Base-by-base conservation (phyloP, 169 alveolate genomes). In the Cytauxzoon felis region DNA sequence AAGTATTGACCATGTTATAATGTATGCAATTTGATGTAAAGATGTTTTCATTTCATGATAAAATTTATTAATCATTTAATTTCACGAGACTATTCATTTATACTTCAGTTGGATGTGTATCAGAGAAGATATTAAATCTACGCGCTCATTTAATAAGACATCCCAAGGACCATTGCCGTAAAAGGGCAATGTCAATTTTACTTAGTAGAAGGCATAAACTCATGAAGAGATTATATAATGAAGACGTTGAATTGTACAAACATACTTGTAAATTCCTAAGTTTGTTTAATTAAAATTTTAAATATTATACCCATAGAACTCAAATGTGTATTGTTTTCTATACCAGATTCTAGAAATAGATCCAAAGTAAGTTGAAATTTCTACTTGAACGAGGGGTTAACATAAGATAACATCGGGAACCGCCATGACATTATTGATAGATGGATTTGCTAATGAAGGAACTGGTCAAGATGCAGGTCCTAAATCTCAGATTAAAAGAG, bases 291-390 rank as follows among this genome's bases (percentile, higher is more conserved):
- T n/a, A n/a, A n/a, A n/a, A n/a, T n/a, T n/a, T n/a, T n/a, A n/a
- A n/a, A n/a, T n/a, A n/a, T 30, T 1, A 6, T n/a, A 3, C 21
- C 24, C 47, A 43, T 80, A 89, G 91, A 87, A 56, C 65, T 89
- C 8, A 89, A 87, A 48, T 87, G 91, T 63, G 89, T 89, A 3
- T 81, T 68, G 42, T 89, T 89, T 73, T 90, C 94, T 24, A 86
- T 81, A 19, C 94, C 94, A 1, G 94, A 89, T 78, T 89, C 94
- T 26, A 75, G 94, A 65, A 90, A 87, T 78, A 48, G 94, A 47
- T 66, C 92, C 42, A 78, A 79, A 63, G 91, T 79, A 47, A 16
- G 65, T 5, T 23, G 5, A n/a, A 7, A 16, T 42, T 29, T 21
- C 23, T 26, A 0, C 21, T n/a, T n/a, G n/a, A n/a, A n/a, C n/a